Evolutionary conservation across 805 yeast genomes (phyloP), one percentile per base, ranked within the genome.

Genomic region (Candida awuae): DNA sequence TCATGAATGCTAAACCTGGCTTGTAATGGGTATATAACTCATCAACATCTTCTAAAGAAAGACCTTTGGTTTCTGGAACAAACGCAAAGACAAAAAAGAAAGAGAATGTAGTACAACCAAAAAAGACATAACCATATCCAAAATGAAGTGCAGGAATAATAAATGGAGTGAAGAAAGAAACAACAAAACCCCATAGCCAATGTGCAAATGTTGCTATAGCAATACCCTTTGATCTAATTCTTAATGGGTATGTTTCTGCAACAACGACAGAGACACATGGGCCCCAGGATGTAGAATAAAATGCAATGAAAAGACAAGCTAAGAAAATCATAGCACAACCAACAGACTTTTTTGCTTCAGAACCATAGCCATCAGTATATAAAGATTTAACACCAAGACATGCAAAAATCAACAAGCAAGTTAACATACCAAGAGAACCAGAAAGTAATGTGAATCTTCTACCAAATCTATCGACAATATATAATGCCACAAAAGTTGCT

Each of bases 281-380:
- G 29, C 84, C 87, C 79, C 84, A 76, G 13, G 86, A 75, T 18
- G 76, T 68, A 3, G 88, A 87, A 55, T 80, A 80, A 57, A 68
- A 75, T 60, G 75, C 65, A 42, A 80, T 74, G 63, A 69, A 80
- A 37, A 78, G 54, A 62, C 84, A 77, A 6, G 85, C 69, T 39
- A 80, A 66, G 51, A 70, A 70, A 53, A 80, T 77, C 83, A 80
- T 75, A 9, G 70, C 73, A 44, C 64, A 52, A 52, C 84, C 84
- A 37, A 79, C 73, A 42, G 77, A 67, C 47, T 66, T 68, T 31
- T 70, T 59, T 26, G 71, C 49, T 38, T 54, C 52, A 36, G 58
- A 55, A 52, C 61, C 65, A 45, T 58, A 62, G 25, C 68, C 68
- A 41, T 65, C 61, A 12, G 55, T 52, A 47, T 62, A 61, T 43